phyloP scores from a whole-genome alignment of 108 stramenopile genomes.

The Phaeodactylum tricornutum region DNA sequence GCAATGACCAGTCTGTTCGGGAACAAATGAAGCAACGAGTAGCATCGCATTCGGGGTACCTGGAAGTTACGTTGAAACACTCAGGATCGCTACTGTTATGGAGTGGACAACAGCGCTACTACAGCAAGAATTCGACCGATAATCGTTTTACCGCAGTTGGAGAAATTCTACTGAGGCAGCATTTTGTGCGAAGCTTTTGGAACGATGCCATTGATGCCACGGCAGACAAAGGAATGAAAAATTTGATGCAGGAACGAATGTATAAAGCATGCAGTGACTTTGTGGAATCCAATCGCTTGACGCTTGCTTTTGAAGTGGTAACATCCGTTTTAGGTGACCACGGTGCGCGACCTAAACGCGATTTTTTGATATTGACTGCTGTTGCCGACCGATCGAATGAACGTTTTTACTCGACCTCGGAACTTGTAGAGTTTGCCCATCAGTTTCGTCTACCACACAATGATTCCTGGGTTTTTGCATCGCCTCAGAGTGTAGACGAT shows the following conservation, averaged over 20 bases:
- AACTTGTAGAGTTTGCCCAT: conserved; percentile 59
- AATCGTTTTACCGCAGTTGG: conserved; percentile 56
- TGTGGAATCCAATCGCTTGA: conserved; percentile 40
- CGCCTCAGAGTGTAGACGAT: conserved; percentile 11
- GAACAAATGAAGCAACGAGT: conserved; percentile 46
- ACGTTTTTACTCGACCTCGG: conserved; percentile 48
- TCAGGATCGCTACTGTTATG: conserved; percentile 83
- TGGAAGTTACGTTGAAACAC: conserved; percentile 82
- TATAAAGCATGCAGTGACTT: conserved; percentile 57
- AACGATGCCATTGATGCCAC: conserved; percentile 7
- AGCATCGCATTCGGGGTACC: conserved; percentile 26
- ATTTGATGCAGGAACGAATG: background rate
- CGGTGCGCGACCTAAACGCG: conserved; percentile 54
- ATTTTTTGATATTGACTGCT: conserved; percentile 71
- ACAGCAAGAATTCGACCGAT: conserved; percentile 70
- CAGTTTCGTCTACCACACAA: conserved; percentile 73
- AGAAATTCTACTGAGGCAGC: conserved; percentile 65
- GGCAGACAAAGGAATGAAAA: background rate
- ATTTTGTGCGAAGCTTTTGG: conserved; percentile 43
- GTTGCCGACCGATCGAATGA: conserved; percentile 48
- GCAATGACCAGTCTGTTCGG: conserved; percentile 33
- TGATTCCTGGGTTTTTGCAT: conserved; percentile 61
- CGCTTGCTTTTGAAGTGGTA: conserved; percentile 71
- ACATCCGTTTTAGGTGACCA: conserved; percentile 74
- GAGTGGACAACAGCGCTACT: conserved; percentile 70